Conservation (phyloP, 2,329 filamentous ascomycete species). For the Ampelomyces quisqualis region DNA sequence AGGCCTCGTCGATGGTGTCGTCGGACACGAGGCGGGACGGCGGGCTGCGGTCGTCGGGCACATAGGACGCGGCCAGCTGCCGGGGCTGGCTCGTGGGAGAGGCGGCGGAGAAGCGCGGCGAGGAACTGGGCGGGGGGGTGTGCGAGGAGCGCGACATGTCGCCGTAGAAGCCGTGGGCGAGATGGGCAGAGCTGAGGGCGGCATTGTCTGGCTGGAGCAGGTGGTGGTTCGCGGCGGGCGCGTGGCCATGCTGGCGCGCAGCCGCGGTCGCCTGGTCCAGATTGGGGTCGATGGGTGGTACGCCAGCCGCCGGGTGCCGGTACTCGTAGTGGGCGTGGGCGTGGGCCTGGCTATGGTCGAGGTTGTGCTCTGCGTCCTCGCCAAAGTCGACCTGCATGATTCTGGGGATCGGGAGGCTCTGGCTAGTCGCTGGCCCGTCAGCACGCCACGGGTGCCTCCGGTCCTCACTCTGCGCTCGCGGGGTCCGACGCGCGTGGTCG, state of each 20-base stretch:
- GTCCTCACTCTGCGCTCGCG: no score
- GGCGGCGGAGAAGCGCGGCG: constrained; percentile 42
- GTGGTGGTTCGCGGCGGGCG: constrained; percentile 32
- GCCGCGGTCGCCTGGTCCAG: constrained; percentile 37
- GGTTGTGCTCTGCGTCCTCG: constrained; percentile 35
- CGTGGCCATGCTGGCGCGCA: constrained; percentile 40
- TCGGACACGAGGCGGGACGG: constrained; percentile 69
- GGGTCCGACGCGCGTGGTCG: no score
- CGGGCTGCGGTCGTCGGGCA: constrained; percentile 55
- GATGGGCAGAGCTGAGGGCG: constrained; percentile 27
- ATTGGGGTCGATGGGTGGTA: constrained; percentile 41
- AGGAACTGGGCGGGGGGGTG: constrained; percentile 43
- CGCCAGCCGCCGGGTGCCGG: constrained; percentile 32
- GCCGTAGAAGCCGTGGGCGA: constrained; percentile 41
- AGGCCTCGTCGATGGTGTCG: constrained; percentile 76
- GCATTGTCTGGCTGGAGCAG: constrained; percentile 42
- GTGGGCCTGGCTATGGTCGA: constrained; percentile 34
- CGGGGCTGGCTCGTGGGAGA: constrained; percentile 42
- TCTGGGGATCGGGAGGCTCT: constrained; percentile 25
- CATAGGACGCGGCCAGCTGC: constrained; percentile 33
- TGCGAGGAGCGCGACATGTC: constrained; percentile 41
- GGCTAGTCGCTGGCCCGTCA: constrained; percentile 27
- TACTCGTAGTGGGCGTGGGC: constrained; percentile 39
- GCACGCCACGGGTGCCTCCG: constrained; percentile 35
- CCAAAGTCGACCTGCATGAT: constrained; percentile 45